Conservation (phyloP, 495 filamentous ascomycete genomes). For the Barbatosphaeria neglecta region DNA sequence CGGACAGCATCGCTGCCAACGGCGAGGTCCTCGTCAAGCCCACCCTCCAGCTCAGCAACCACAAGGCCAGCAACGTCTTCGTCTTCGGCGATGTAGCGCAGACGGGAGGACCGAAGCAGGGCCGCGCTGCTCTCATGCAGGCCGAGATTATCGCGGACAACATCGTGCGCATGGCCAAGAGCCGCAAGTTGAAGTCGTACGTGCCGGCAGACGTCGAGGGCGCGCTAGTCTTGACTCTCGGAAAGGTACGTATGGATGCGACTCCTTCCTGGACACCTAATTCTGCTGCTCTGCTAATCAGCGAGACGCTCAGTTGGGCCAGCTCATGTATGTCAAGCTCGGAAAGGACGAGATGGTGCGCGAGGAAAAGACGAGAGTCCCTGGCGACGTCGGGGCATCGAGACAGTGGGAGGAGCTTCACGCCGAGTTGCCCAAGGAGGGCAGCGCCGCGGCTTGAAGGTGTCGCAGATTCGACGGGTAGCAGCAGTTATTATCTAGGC, state of each 20-base stretch:
- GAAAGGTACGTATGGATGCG: no score
- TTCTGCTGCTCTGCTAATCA: background rate
- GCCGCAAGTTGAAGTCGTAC: background rate
- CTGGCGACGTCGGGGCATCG: background rate
- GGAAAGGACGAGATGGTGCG: background rate
- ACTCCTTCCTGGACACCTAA: background rate
- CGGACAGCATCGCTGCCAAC: constrained; percentile 34
- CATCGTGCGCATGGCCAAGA: constrained; percentile 34
- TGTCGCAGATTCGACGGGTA: no score
- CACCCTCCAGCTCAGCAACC: constrained; percentile 45
- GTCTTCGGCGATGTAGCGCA: constrained; percentile 52
- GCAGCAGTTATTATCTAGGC: no score
- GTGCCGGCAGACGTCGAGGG: background rate
- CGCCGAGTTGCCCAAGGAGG: background rate
- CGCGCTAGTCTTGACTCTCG: background rate
- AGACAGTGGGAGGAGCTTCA: background rate
- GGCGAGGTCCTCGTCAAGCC: constrained; percentile 40
- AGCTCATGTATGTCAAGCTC: background rate
- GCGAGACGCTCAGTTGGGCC: background rate
- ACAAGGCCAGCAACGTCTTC: constrained; percentile 39
- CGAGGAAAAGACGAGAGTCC: background rate
- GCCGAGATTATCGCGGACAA: constrained; percentile 42
- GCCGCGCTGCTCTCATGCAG: constrained; percentile 40
- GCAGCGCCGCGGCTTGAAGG: no score
- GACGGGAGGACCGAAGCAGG: constrained; percentile 40